phyloP scores from a whole-genome alignment of 345 rosid species.

The Lumnitzera racemosa region DNA sequence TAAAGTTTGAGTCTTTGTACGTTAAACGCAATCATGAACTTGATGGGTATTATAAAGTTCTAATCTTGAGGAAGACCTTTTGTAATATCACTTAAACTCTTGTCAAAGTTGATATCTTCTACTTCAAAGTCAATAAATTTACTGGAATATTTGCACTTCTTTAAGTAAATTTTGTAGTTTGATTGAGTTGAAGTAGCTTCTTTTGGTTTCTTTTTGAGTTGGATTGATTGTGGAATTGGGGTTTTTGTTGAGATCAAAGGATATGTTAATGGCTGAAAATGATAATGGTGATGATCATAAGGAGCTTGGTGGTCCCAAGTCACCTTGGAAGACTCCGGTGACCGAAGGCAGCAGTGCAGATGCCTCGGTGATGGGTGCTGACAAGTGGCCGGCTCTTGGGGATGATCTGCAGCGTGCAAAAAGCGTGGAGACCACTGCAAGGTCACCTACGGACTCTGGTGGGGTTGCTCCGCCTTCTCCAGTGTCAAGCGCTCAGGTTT shows the following conservation, averaged over 20 bases:
- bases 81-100: no score
- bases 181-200: no score
- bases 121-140: no score
- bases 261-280: constrained; percentile 55
- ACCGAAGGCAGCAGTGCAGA: constrained; percentile 26
- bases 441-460: constrained; percentile 12
- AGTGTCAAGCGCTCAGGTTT: constrained; percentile 24
- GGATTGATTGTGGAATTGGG: not conserved
- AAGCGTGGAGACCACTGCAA: constrained; percentile 9
- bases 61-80: no score
- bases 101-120: no score
- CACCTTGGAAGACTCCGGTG: constrained; percentile 74
- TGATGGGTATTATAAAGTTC: no score
- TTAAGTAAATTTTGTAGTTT: no score
- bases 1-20: no score
- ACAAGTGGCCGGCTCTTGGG: constrained; percentile 85
- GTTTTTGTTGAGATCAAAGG: constrained; percentile 6
- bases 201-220: no score
- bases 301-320: constrained; percentile 38
- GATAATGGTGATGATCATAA: constrained; percentile 49
- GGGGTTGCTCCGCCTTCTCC: constrained; percentile 22
- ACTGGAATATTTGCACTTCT: no score
- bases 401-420: constrained; percentile 57
- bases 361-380: constrained; percentile 64
- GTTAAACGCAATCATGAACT: no score